Evolutionary conservation across 2,329 filamentous ascomycete species (phyloP).

Genomic region (Amphichorda felina): DNA sequence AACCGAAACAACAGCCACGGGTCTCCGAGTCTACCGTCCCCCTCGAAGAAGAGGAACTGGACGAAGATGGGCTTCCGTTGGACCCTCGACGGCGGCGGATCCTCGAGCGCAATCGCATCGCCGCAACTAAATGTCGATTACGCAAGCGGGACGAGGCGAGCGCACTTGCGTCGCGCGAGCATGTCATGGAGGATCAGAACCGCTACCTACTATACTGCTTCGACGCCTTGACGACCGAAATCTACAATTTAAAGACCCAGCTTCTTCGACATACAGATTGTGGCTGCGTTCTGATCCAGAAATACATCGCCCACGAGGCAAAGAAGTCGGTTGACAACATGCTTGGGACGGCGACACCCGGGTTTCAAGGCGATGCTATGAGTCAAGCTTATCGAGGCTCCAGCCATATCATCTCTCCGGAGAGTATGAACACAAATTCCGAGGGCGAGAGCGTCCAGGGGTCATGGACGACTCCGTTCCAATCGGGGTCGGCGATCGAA

Average conservation of each 20-base stretch:
- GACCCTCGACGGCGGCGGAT: constrained; percentile 12
- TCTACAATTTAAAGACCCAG: constrained; percentile 16
- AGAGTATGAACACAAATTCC: no score
- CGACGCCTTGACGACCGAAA: constrained; percentile 13
- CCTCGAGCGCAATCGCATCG: constrained; percentile 18
- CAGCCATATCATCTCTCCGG: no score
- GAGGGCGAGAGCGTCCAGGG: no score
- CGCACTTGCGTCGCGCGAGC: constrained; percentile 14
- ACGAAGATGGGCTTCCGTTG: constrained; percentile 10
- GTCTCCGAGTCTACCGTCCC: not conserved
- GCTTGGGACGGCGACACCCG: no score
- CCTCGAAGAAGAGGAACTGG: constrained; percentile 2
- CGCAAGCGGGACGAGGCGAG: constrained; percentile 17
- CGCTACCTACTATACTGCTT: constrained; percentile 14
- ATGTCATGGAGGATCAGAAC: constrained; percentile 16
- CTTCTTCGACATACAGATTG: constrained; percentile 17
- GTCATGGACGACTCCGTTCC: no score
- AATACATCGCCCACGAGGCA: constrained; percentile 18
- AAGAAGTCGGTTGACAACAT: constrained; percentile 14
- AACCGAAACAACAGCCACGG: not conserved
- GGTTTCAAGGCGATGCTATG: no score
- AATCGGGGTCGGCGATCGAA: no score
- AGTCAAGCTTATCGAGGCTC: no score
- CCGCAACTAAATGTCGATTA: constrained; percentile 18
- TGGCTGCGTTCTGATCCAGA: constrained; percentile 16